phyloP scores from a whole-genome alignment of 306 rosid genomes.

The Alnus glutinosa region DNA sequence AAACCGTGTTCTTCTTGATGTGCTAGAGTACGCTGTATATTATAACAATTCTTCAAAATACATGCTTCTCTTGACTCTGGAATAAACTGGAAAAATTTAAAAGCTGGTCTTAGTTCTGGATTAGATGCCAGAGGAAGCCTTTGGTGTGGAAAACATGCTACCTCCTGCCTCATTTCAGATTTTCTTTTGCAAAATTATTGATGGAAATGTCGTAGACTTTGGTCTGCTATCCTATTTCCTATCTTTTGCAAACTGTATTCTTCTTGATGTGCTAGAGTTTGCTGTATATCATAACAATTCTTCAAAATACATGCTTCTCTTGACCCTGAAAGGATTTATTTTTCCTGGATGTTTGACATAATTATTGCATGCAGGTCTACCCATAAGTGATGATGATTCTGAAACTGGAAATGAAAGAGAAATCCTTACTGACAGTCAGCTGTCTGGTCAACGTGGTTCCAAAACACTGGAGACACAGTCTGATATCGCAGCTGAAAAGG shows the following conservation, averaged over 20 bases:
- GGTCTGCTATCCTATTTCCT: background rate
- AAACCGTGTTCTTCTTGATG: background rate
- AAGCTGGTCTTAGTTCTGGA: background rate
- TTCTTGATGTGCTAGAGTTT: background rate
- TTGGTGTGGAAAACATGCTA: background rate
- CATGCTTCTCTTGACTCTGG: conserved; percentile 5
- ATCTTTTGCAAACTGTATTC: background rate
- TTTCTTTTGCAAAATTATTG: background rate
- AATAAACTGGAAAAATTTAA: background rate
- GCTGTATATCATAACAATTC: background rate
- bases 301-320: background rate
- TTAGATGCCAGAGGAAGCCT: background rate
- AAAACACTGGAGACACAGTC: conserved; percentile 33
- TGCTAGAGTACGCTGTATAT: background rate
- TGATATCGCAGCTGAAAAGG: conserved; percentile 25
- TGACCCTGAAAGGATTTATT: conserved; percentile 15
- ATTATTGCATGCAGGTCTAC: conserved; percentile 42
- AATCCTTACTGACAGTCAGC: conserved; percentile 21
- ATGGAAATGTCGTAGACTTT: background rate
- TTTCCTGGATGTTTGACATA: conserved; percentile 25
- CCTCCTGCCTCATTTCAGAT: background rate
- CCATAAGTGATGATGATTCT: conserved; percentile 53
- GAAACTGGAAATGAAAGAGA: conserved; percentile 39
- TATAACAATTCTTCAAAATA: background rate
- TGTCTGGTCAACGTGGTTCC: conserved; percentile 36